Percentiles rank a stretch among this genome's conserved stretches.
These are phyloP conservation scores for Fusarium chlamydosporum DNA, from an alignment of 2,329 filamentous ascomycete species.

Conservation along the genomic window DNA sequence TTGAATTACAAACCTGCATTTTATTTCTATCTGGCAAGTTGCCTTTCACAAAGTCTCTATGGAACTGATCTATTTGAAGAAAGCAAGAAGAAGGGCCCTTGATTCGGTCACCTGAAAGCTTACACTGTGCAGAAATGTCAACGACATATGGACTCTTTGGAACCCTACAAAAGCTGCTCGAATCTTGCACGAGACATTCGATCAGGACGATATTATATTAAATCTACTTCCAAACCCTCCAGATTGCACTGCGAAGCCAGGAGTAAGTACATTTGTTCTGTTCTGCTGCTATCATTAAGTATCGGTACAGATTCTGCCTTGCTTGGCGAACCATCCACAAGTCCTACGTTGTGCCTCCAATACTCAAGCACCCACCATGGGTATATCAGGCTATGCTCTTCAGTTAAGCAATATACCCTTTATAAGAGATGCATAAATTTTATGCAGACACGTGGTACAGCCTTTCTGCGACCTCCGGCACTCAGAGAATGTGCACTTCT, in stretches of 20 bases:
- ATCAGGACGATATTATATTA: background rate
- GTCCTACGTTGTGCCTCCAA: slow-evolving; percentile 5
- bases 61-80: background rate
- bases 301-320: slow-evolving; percentile 2
- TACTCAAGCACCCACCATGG: background rate
- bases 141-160: background rate
- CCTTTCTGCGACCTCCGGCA: background rate
- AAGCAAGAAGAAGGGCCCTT: background rate
- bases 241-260: background rate
- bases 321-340: slow-evolving; percentile 11
- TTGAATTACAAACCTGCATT: background rate
- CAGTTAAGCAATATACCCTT: slow-evolving; percentile 2
- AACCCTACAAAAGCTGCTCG: background rate
- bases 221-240: background rate
- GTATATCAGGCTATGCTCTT: background rate
- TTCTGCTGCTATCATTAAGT: background rate
- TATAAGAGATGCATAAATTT: background rate
- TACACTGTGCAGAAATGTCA: background rate
- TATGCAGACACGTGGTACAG: slow-evolving; percentile 2
- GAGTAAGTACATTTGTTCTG: background rate
- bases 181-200: background rate
- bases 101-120: background rate
- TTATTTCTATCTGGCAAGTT: background rate
- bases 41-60: background rate
- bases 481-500: slow-evolving; percentile 3